Base-by-base conservation (phyloP, 2,329 filamentous ascomycete species). In the Metarhizium anisopliae region DNA sequence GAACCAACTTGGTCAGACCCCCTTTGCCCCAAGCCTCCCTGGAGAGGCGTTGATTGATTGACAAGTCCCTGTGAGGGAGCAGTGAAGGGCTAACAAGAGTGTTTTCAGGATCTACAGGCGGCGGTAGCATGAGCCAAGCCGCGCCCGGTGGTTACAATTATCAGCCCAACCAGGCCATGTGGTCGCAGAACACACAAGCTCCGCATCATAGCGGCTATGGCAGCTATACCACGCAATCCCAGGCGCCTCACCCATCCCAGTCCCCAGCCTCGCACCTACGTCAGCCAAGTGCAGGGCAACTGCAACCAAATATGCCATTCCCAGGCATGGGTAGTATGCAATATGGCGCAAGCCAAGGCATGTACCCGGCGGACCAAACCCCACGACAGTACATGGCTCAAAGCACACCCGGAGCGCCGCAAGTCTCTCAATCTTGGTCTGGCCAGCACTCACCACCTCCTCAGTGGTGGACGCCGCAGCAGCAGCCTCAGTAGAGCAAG, bases 371-470 rank as follows among this genome's bases (percentile, higher is more conserved):
- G 32, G 84, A 87, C 50, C 82, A 85, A 69, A 84, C 81, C 1
- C 79, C 82, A 4, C 76, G 84, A 53, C 81, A 85, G 65, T 87
- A 86, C 72, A 80, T 90, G 82, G 83, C 86, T 64, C 77, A 84
- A 70, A 73, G 79, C 69, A 71, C 78, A 62, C 70, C 83, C 4
- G 72, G 71, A 4, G 70, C 72, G 6, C 78, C 79, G 11, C 73
- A 77, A 6, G 77, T 77, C 25, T 75, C 77, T 2, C 80, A 82
- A 59, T 67, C 72, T 4, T 83, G 78, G 78, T 75, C 75, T 6
- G 74, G 82, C 42, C 83, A 86, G 62, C 84, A 85, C 62, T 84
- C 84, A 56, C 78, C 82, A 8, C 77, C 83, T 1, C 77, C 80
- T 54, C 74, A 80, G 63, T 82, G 80, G 77, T 82, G 79, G 79